Conservation (phyloP, 495 filamentous ascomycete species). For the Tuber brumale region DNA sequence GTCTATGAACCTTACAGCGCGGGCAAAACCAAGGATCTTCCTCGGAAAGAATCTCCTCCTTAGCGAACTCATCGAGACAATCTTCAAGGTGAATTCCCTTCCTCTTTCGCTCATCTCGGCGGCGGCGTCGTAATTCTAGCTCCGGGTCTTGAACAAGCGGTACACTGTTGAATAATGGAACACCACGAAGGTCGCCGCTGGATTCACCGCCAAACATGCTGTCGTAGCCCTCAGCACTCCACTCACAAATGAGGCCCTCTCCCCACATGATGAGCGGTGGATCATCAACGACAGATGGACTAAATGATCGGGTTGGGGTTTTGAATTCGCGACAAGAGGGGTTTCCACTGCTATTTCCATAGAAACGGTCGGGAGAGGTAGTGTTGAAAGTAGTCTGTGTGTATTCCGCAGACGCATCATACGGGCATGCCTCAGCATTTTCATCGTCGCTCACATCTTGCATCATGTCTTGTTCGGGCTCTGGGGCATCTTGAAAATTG, state of each 20-base stretch:
- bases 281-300: slow-evolving; percentile 43
- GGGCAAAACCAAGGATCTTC: slow-evolving; percentile 96
- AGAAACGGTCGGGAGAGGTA: slow-evolving; percentile 20
- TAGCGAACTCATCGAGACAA: slow-evolving; percentile 88
- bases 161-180: slow-evolving; percentile 48
- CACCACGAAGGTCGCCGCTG: slow-evolving; percentile 48
- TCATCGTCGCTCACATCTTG: slow-evolving; percentile 44
- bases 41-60: slow-evolving; percentile 83
- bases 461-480: slow-evolving; percentile 25
- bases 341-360: slow-evolving; percentile 30
- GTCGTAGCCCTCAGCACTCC: slow-evolving; percentile 60
- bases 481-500: slow-evolving; percentile 28
- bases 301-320: slow-evolving; percentile 27
- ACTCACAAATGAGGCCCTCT: slow-evolving; percentile 81
- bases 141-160: slow-evolving; percentile 59
- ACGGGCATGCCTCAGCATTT: background rate
- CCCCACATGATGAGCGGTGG: slow-evolving; percentile 65
- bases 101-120: slow-evolving; percentile 57
- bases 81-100: slow-evolving; percentile 77
- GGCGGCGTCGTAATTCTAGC: slow-evolving; percentile 54
- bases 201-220: slow-evolving; percentile 58
- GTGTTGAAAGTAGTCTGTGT: slow-evolving; percentile 15
- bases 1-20: slow-evolving; percentile 83
- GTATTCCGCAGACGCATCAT: slow-evolving; percentile 18
- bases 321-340: slow-evolving; percentile 32